Evolutionary conservation across 129 eudicot species (phyloP).

Genomic region (Scalesia atractyloides): DNA sequence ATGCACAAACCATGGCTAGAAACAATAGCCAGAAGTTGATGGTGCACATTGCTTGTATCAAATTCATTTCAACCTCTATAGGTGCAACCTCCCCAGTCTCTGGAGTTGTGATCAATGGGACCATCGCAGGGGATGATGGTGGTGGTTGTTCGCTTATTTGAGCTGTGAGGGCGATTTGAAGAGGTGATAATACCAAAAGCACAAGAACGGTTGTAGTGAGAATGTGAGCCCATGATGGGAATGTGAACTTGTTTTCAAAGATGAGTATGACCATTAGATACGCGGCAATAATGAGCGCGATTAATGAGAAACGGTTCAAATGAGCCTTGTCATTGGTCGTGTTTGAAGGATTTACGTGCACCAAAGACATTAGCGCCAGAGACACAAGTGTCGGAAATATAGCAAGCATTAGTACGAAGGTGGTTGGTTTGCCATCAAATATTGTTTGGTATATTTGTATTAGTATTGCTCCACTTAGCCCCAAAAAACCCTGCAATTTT

Average conservation of each 20-base stretch:
- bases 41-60: conserved; percentile 55
- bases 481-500: conserved; percentile 75
- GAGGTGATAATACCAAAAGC: conserved; percentile 57
- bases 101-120: conserved; percentile 38
- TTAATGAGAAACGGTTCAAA: conserved; percentile 50
- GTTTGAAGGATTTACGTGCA: conserved; percentile 37
- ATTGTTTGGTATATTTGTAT: conserved; percentile 66
- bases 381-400: conserved; percentile 56
- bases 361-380: conserved; percentile 63
- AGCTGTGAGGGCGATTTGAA: conserved; percentile 50
- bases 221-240: conserved; percentile 51
- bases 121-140: neutral
- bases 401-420: conserved; percentile 67
- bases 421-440: conserved; percentile 52
- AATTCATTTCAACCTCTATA: conserved; percentile 44
- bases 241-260: conserved; percentile 47
- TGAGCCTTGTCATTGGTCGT: conserved; percentile 47
- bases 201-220: conserved; percentile 43
- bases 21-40: conserved; percentile 82
- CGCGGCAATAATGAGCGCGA: conserved; percentile 53
- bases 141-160: conserved; percentile 29
- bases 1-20: conserved; percentile 68
- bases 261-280: conserved; percentile 61
- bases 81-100: neutral
- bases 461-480: conserved; percentile 82